Percentiles rank a stretch among this genome's conserved stretches.
Conservation (phyloP, 352 stramenopile species). For the Phytophthora idaei region DNA sequence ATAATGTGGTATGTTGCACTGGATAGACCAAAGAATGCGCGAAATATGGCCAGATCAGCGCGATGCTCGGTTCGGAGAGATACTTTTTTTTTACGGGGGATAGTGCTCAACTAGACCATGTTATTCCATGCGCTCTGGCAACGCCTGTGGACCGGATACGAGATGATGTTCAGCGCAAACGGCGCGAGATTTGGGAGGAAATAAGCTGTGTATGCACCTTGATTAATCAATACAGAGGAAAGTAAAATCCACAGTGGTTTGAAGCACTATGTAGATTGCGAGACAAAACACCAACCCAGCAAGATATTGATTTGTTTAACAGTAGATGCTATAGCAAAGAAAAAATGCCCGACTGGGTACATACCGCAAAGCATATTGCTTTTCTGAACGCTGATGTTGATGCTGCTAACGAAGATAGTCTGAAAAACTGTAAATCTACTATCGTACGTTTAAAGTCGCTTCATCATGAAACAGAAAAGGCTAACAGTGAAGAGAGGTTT, state of each 20-base stretch:
- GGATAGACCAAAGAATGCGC: constrained; percentile 12
- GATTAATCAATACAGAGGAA: constrained; percentile 3
- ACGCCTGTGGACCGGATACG: not conserved
- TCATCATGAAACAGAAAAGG: constrained; percentile 2
- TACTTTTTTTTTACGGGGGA: constrained; percentile 3
- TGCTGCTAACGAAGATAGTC: not conserved
- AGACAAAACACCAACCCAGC: not conserved
- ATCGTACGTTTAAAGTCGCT: constrained; percentile 1
- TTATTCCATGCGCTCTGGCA: constrained; percentile 1
- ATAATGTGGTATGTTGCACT: constrained; percentile 13
- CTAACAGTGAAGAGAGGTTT: not conserved
- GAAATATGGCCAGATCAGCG: constrained; percentile 3
- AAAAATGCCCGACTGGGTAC: not conserved
- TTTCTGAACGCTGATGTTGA: constrained; percentile 6
- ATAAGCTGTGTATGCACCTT: not conserved
- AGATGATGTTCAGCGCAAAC: not conserved
- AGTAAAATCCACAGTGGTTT: constrained; percentile 3
- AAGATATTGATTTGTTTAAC: constrained; percentile 8
- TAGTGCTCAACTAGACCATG: not conserved
- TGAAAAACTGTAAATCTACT: not conserved
- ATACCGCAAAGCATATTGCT: constrained; percentile 5
- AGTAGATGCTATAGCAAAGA: not conserved
- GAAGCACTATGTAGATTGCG: not conserved
- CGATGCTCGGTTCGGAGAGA: not conserved
- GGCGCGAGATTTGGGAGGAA: constrained; percentile 1